Base-by-base conservation (phyloP, 495 filamentous ascomycete genomes). In the Haplographium delicatum region DNA sequence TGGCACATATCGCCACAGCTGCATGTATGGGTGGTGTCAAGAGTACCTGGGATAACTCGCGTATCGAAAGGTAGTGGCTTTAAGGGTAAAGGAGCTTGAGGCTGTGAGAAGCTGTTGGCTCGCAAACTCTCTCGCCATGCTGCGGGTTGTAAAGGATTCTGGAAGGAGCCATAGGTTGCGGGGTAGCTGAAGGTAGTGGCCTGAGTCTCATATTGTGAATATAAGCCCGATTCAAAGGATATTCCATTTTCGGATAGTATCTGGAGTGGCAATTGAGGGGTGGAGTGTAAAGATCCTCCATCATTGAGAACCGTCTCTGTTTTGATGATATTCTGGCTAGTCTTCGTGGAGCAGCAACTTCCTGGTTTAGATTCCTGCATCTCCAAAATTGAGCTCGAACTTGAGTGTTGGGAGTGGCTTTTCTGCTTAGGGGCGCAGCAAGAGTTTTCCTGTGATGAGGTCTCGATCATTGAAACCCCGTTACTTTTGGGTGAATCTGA, bases 1-100 rank as follows among this genome's bases (percentile, higher is more conserved):
- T 83, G 68, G 56, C 86, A 90, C 0, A 70, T 69, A 41, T 83
- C 70, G 53, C 89, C 79, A 62, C 89, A 83, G 57, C 67, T 59
- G 65, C 87, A 83, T 9, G 52, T 47, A 34, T 58, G 55, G 10
- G 33, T 28, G 5, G 56, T 50, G 9, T 55, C 52, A 6, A 54
- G 40, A 5, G 26, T 38, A 19, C 45, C 45, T 51, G 43, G 53
- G 41, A 53, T 9, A 43, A 48, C 15, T 48, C 55, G 37, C 18
- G 54, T 18, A 43, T 49, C 48, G 20, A 54, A 57, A n/a, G 58
- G 43, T 28, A 58, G 10, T 1, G 30, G 23, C n/a, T 26, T 44
- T 24, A 42, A 31, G 8, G 50, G 37, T 8, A 44, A 7, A 25
- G 47, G 23, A 9, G 11, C 19, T 34, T 48, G 49, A 33, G 33